Base-by-base conservation (phyloP, 2,329 filamentous ascomycete genomes). In the Phaeoacremonium minimum region DNA sequence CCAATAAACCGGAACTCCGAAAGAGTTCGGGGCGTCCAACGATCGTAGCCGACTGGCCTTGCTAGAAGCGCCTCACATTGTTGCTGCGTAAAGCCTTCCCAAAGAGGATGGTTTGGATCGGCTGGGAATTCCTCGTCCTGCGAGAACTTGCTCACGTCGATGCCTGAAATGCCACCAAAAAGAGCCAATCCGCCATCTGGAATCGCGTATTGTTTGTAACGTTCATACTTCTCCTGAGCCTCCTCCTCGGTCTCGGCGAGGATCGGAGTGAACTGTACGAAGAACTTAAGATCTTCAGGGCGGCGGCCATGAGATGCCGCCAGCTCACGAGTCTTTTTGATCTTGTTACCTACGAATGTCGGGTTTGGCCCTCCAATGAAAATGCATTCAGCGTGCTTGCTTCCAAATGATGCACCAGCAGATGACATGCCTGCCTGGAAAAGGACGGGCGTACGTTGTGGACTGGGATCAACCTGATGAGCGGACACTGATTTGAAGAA, bases 101-200 rank as follows among this genome's bases (percentile, higher is more conserved):
- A 18, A 6, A 43, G 22, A 4, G 38, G 36, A 15, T 44, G 41
- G 20, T 36, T 18, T 18, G 36, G 35, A 13, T 33, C 32, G n/a
- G 26, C 31, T 4, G 17, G 20, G 17, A 52, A 49, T 17, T 39
- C 40, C 28, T 52, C 45, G 36, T 54, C 52, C 7, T 45, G 41
- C 18, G 33, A 42, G 26, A 45, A 52, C 15, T 22, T 13, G 18
- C 32, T 28, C 6, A 55, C 34, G 36, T 55, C 52, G 17, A 54
- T 45, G 31, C 50, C 50, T 4, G 48, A 49, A 34, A 42, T 47
- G 30, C 48, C 48, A 11, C 41, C 42, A 40, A 52, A 52, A 9
- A 47, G 46, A 3, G 51, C 49, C 2, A 54, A 44, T 0, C 44
- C 47, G 14, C 50, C 51, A 8, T 42, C 38, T 5, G 35, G 35